Base-by-base conservation (phyloP, 1,284 basidiomycete genomes). In the Moesziomyces parantarcticus region DNA sequence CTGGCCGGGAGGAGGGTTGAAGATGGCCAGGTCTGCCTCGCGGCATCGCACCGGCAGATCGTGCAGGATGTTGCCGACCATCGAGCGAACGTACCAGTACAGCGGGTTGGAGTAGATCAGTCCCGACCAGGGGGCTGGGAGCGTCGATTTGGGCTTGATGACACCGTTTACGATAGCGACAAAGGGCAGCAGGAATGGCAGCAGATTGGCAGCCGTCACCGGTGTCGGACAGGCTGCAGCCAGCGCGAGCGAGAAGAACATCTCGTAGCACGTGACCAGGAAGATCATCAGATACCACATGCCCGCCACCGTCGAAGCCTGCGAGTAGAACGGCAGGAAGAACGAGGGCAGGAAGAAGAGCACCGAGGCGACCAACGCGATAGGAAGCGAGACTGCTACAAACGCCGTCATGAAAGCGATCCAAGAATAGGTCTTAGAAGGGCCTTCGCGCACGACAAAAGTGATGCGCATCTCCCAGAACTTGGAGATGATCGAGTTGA, bases 101-200 rank as follows among this genome's bases (percentile, higher is more conserved):
- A 82, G 60, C 2, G 80, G 80, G 45, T 77, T 79, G 46, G 72
- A 49, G 21, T 64, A 76, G 62, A 75, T 78, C 50, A 81, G 59
- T 23, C 65, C 76, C 0, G 49, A 49, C 78, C 75, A 83, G 18
- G 76, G 79, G 14, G 50, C 50, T 10, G 77, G 77, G 39, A 83
- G 66, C 46, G 59, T 55, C 10, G 61, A 11, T 14, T 72, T 73
- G 9, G 81, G 81, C 39, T 79, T 72, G 39, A 83, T 78, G 59
- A 83, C 78, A 46, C 81, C 81, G 45, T 78, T 78, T 62, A 76
- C 86, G 48, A 87, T 81, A 34, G 84, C 79, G 53, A 84, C 67
- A 42, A 83, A 79, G 10, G 81, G 77, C 39, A 83, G 75, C 48
- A 81, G 65, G 57, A 81, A 80, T 0, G 81, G 80, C n/a, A 83